Percentiles rank a stretch among this genome's conserved stretches.
phyloP scores from a whole-genome alignment of 2,329 filamentous ascomycete genomes.

The Ceratocystis eucalypticola region DNA sequence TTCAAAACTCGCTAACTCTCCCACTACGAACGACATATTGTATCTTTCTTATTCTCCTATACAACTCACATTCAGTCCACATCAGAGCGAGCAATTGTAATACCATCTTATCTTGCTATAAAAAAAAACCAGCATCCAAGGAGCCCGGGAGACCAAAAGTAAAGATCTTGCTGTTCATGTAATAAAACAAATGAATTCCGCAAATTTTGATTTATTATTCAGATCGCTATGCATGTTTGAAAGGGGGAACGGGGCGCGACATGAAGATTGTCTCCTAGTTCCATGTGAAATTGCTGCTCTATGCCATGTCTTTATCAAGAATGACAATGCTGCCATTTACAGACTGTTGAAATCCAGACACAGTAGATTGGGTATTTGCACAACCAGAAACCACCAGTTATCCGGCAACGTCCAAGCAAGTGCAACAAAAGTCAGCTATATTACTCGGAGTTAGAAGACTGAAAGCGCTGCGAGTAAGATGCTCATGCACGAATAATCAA shows the following conservation, averaged over 20 bases:
- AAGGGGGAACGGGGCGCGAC: background rate
- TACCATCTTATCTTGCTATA: background rate
- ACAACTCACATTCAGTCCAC: conserved; percentile 1
- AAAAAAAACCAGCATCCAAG: background rate
- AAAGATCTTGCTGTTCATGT: conserved; percentile 11
- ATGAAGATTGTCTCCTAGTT: background rate
- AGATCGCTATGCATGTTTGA: background rate
- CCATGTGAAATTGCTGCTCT: background rate
- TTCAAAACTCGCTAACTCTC: background rate
- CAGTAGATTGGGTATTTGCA: too few relatives aligned
- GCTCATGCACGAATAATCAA: too few relatives aligned
- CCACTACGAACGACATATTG: background rate
- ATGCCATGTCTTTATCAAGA: background rate
- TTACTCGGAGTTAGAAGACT: too few relatives aligned
- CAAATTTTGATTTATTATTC: background rate
- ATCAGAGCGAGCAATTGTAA: background rate
- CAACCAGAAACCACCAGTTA: too few relatives aligned
- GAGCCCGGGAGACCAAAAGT: background rate
- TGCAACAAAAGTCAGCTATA: too few relatives aligned
- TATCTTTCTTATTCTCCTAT: conserved; percentile 3
- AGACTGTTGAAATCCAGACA: background rate
- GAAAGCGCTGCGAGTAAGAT: too few relatives aligned
- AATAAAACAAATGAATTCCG: conserved; percentile 3
- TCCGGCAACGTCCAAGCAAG: too few relatives aligned
- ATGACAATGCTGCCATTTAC: background rate